Percentiles rank a stretch among this genome's conserved stretches.
Evolutionary conservation across 495 filamentous ascomycete genomes (phyloP).

Genomic region (Trichoderma reesei): DNA sequence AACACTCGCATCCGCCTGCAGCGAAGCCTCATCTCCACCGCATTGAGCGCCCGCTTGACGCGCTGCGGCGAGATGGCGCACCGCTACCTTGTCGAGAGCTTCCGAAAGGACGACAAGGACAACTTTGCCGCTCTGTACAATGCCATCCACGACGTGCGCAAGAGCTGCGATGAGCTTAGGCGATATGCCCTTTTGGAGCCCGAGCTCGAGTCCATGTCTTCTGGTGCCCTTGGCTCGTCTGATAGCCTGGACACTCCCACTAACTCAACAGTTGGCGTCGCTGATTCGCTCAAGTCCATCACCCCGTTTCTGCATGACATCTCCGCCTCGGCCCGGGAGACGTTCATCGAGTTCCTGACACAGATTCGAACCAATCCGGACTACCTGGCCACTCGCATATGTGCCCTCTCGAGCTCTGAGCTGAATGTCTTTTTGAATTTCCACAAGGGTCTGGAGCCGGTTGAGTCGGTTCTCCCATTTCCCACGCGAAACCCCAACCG

Average conservation of each 20-base stretch:
- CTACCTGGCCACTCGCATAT: slow-evolving; percentile 74
- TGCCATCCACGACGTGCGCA: slow-evolving; percentile 78
- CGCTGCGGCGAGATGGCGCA: slow-evolving; percentile 69
- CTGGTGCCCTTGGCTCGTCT: slow-evolving; percentile 30
- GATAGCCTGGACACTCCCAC: slow-evolving; percentile 34
- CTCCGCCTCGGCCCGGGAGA: slow-evolving; percentile 61
- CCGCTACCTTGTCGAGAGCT: slow-evolving; percentile 75
- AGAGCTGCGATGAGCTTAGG: slow-evolving; percentile 66
- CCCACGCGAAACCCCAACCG: slow-evolving; percentile 52
- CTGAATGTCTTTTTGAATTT: slow-evolving; percentile 63
- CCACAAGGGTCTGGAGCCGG: slow-evolving; percentile 64
- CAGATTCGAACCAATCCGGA: slow-evolving; percentile 75
- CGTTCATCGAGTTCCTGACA: slow-evolving; percentile 68
- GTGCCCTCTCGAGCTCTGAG: slow-evolving; percentile 61
- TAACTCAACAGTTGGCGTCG: slow-evolving; percentile 18
- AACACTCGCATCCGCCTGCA: slow-evolving; percentile 59
- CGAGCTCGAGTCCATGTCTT: slow-evolving; percentile 47
- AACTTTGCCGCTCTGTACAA: slow-evolving; percentile 81
- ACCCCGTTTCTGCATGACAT: slow-evolving; percentile 73
- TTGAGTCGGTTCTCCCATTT: slow-evolving; percentile 71
- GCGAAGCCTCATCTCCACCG: slow-evolving; percentile 58
- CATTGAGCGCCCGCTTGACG: slow-evolving; percentile 68
- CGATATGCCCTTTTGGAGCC: slow-evolving; percentile 59
- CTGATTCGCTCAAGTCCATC: slow-evolving; percentile 29
- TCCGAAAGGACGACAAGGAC: slow-evolving; percentile 82